Evolutionary conservation across 306 rosid species (phyloP), one percentile per base, ranked within the genome.

Genomic region (Lotus japonicus): DNA sequence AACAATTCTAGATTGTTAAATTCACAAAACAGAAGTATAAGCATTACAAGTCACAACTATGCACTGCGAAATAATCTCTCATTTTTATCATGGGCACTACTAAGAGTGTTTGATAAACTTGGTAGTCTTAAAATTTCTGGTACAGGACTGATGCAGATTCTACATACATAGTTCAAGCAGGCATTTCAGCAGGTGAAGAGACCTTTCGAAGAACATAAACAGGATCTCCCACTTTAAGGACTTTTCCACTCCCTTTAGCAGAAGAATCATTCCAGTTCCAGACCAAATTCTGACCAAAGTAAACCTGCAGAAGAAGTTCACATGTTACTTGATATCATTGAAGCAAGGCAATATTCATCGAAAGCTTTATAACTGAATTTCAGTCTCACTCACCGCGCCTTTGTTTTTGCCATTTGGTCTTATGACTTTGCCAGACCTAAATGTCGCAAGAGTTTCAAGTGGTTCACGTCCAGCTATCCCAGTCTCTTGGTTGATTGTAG

Each of bases 271-370:
- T 83, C 85, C 89, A 87, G 42, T 83, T 87, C 88, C 92, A 92
- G 11, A 89, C 83, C 70, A 92, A 10, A 80, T 92, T 78, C 83
- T 86, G 95, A 77, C 98, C 98, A 48, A 92, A 84, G 87, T 83
- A 92, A 23, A 86, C 15, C 98, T 92, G 88, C 60, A 45, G 51
- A 80, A 72, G 60, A 72, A 69, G 7, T 68, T 38, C 39, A 51
- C 21, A 19, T 46, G 43, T 33, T 58, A 72, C 46, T 51, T 57
- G 9, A 69, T 21, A 66, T 70, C 61, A 69, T 44, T 65, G 57
- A 44, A 28, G 55, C 11, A 46, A 72, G 67, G 14, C 11, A 38
- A 12, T 6, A 35, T 13, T 49, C 50, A 65, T 28, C 23, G 41
- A 50, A 15, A 60, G 23, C 56, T 86, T 67, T n/a, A 62, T 11